These are phyloP conservation scores for Geranium brycei DNA, from an alignment of 345 rosid genomes.

Conservation along the genomic window DNA sequence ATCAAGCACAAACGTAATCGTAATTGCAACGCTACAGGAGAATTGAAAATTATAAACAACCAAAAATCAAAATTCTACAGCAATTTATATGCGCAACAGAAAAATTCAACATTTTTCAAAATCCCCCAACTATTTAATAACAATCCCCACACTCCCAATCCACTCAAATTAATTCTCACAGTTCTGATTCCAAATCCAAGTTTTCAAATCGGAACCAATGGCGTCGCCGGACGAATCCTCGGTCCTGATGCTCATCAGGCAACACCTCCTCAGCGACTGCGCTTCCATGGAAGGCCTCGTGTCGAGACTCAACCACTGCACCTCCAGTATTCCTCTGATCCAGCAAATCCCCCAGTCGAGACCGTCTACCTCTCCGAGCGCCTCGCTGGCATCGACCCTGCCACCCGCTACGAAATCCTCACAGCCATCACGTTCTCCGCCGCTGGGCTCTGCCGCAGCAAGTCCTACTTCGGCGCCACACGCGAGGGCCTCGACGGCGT, in stretches of 20 bases:
- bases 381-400: constrained; percentile 45
- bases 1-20: too few relatives aligned
- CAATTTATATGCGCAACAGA: too few relatives aligned
- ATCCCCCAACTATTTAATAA: too few relatives aligned
- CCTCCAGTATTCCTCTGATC: constrained; percentile 1
- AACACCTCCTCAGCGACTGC: constrained; percentile 50
- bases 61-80: too few relatives aligned
- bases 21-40: too few relatives aligned
- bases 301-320: constrained; percentile 3
- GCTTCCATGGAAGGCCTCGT: constrained; percentile 26
- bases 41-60: too few relatives aligned
- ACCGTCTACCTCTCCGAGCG: constrained; percentile 66
- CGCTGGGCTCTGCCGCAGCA: constrained; percentile 38
- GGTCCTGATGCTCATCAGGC: constrained; percentile 42
- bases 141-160: neutral
- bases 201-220: too few relatives aligned
- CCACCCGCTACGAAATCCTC: constrained; percentile 19
- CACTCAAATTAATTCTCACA: constrained; percentile 8
- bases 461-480: constrained; percentile 25
- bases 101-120: too few relatives aligned
- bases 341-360: neutral
- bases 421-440: constrained; percentile 7
- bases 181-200: too few relatives aligned
- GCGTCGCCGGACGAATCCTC: constrained; percentile 26
- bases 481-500: constrained; percentile 15